Conservation (phyloP, 495 filamentous ascomycete genomes). For the Lineolata rhizophorae region DNA sequence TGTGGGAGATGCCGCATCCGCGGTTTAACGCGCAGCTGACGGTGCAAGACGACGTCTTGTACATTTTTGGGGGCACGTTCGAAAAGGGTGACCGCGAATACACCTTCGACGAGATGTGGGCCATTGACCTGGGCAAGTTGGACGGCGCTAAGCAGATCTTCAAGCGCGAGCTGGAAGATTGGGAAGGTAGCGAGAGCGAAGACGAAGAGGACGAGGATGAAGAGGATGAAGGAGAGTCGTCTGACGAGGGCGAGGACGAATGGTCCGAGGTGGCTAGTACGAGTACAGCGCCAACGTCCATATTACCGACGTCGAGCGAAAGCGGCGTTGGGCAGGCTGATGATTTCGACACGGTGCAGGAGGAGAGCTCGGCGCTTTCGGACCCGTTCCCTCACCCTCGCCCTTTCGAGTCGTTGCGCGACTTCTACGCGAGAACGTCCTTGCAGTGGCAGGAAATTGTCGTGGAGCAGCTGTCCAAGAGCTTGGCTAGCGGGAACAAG, state of each 20-base stretch:
- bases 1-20: slow-evolving; percentile 62
- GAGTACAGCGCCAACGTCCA: slow-evolving; percentile 13
- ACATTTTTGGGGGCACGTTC: slow-evolving; percentile 84
- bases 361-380: slow-evolving; percentile 22
- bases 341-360: slow-evolving; percentile 20
- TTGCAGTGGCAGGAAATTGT: slow-evolving; percentile 75
- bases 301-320: slow-evolving; percentile 3
- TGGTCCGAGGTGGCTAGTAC: slow-evolving; percentile 41
- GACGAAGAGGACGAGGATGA: slow-evolving; percentile 27
- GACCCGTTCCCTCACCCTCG: slow-evolving; percentile 45
- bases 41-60: slow-evolving; percentile 78
- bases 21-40: slow-evolving; percentile 79
- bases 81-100: slow-evolving; percentile 88
- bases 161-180: slow-evolving; percentile 62
- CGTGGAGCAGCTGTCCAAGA: slow-evolving; percentile 42
- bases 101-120: slow-evolving; percentile 83
- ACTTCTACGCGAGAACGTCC: slow-evolving; percentile 78
- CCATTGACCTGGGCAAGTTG: slow-evolving; percentile 73
- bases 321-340: slow-evolving; percentile 28
- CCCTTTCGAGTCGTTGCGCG: slow-evolving; percentile 77
- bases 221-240: slow-evolving; percentile 43
- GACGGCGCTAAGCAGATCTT: slow-evolving; percentile 84
- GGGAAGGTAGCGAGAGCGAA: slow-evolving; percentile 37
- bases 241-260: slow-evolving; percentile 48
- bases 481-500: slow-evolving; percentile 31